Conservation (phyloP, 768 basidiomycete genomes). For the Candolleomyces aberdarensis region DNA sequence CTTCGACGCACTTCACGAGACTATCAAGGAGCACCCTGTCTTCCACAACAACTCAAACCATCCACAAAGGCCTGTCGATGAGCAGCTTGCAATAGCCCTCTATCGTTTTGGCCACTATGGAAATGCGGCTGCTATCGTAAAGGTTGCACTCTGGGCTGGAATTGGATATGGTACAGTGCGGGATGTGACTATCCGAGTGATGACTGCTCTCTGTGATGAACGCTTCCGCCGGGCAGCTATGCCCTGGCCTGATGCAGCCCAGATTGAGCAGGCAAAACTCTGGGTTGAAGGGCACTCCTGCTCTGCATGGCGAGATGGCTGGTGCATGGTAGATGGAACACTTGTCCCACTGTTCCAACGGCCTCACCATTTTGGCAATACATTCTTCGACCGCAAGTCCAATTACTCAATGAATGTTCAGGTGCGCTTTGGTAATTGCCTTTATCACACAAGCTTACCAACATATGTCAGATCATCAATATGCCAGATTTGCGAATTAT, state of each 20-base stretch:
- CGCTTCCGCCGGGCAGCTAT: conserved; percentile 24
- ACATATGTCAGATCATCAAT: background rate
- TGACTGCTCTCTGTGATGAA: conserved; percentile 19
- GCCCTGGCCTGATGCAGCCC: conserved; percentile 22
- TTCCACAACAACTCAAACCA: conserved; percentile 27
- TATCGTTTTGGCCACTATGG: conserved; percentile 36
- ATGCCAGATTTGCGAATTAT: conserved; percentile 23
- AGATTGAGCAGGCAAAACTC: conserved; percentile 33
- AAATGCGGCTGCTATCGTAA: conserved; percentile 28
- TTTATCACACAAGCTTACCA: background rate
- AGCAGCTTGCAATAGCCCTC: conserved; percentile 35
- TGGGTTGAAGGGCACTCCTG: conserved; percentile 34
- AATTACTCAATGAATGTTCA: conserved; percentile 37
- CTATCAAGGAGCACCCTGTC: conserved; percentile 17
- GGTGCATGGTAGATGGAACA: conserved; percentile 35
- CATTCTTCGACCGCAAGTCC: conserved; percentile 35
- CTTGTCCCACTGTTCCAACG: conserved; percentile 22
- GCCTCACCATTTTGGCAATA: conserved; percentile 31
- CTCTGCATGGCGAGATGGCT: conserved; percentile 32
- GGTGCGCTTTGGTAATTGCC: conserved; percentile 11
- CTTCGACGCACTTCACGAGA: conserved; percentile 19
- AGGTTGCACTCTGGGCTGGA: conserved; percentile 36
- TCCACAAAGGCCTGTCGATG: conserved; percentile 22
- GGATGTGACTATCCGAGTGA: conserved; percentile 20
- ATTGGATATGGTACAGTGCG: conserved; percentile 30